These are phyloP conservation scores for Cytospora chrysosperma DNA, from an alignment of 2,329 filamentous ascomycete species.

Conservation along the genomic window DNA sequence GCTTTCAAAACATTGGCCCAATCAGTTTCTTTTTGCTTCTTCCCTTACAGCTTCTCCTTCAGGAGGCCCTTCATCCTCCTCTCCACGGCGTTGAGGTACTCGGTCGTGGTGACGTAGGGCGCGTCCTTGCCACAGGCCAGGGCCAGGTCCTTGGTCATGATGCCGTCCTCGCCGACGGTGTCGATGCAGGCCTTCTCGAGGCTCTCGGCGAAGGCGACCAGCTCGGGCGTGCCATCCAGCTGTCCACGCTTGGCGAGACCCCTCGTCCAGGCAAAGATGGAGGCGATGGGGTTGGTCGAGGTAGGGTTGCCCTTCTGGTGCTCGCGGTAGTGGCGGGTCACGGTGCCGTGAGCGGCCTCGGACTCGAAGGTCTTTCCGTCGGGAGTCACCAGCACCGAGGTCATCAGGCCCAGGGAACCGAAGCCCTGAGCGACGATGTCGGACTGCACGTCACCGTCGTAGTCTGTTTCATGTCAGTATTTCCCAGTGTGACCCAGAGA, in stretches of 20 bases:
- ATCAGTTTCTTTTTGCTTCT: background rate
- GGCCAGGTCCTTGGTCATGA: slow-evolving; percentile 99
- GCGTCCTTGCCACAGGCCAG: slow-evolving; percentile 86
- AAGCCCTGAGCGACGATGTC: slow-evolving; percentile 98
- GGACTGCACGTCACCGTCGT: slow-evolving; percentile 98
- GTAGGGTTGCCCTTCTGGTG: slow-evolving; percentile 98
- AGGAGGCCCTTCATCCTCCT: slow-evolving; percentile 78
- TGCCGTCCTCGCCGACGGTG: slow-evolving; percentile 86
- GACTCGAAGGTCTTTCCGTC: slow-evolving; percentile 97
- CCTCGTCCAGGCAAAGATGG: slow-evolving; percentile 98
- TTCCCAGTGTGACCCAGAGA: slow-evolving; percentile 8
- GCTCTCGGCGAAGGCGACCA: slow-evolving; percentile 86
- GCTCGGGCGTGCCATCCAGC: slow-evolving; percentile 88
- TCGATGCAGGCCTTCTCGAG: slow-evolving; percentile 93
- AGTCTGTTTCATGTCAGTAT: slow-evolving; percentile 59
- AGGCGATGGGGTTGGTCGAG: slow-evolving; percentile 97
- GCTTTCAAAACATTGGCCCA: background rate
- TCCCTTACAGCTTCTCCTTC: slow-evolving; percentile 68
- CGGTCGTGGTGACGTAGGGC: slow-evolving; percentile 86
- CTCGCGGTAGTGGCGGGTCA: slow-evolving; percentile 97
- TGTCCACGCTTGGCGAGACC: slow-evolving; percentile 90
- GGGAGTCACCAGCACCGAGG: slow-evolving; percentile 93
- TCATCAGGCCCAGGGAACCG: slow-evolving; percentile 97
- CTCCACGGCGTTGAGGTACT: slow-evolving; percentile 94
- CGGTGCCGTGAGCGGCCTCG: slow-evolving; percentile 96